These are phyloP conservation scores for Spinacia oleracea DNA, from an alignment of 179 eudicot genomes.

Conservation along the genomic window DNA sequence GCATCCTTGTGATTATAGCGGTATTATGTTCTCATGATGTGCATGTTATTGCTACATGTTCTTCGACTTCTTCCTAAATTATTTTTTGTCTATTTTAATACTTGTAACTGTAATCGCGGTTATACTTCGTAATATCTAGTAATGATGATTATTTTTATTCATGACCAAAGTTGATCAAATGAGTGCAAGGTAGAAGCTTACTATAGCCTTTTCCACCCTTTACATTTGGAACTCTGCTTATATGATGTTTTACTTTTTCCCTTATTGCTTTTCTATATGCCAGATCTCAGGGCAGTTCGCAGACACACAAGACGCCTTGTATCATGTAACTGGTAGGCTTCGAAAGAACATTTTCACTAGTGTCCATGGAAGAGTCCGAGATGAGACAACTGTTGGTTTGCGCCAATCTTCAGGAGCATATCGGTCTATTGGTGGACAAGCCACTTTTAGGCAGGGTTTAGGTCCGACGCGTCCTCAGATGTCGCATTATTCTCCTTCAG, in stretches of 20 bases:
- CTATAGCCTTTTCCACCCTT: neutral
- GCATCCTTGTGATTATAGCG: no score
- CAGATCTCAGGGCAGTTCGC: slow-evolving; percentile 73
- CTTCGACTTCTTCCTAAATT: no score
- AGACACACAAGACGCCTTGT: slow-evolving; percentile 68
- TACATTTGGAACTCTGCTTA: neutral
- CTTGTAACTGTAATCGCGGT: no score
- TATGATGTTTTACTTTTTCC: slow-evolving; percentile 4
- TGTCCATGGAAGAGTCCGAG: slow-evolving; percentile 38
- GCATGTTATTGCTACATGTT: no score
- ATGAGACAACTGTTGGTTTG: slow-evolving; percentile 32
- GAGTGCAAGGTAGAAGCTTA: neutral
- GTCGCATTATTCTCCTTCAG: slow-evolving; percentile 39
- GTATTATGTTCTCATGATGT: no score
- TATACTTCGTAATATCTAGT: no score
- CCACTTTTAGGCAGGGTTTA: slow-evolving; percentile 39
- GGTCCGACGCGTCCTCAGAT: slow-evolving; percentile 37
- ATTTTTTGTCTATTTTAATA: no score
- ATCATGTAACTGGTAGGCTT: slow-evolving; percentile 64
- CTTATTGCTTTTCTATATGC: slow-evolving; percentile 10
- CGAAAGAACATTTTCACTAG: slow-evolving; percentile 47
- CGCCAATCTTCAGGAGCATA: slow-evolving; percentile 32
- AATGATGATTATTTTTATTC: neutral
- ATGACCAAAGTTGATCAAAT: neutral
- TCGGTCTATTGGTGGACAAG: slow-evolving; percentile 34